A percentile compares a stretch with the other conserved stretches of the same genome.
These are phyloP conservation scores for Geosmithia putterillii DNA, from an alignment of 2,329 filamentous ascomycete genomes.

Conservation along the genomic window DNA sequence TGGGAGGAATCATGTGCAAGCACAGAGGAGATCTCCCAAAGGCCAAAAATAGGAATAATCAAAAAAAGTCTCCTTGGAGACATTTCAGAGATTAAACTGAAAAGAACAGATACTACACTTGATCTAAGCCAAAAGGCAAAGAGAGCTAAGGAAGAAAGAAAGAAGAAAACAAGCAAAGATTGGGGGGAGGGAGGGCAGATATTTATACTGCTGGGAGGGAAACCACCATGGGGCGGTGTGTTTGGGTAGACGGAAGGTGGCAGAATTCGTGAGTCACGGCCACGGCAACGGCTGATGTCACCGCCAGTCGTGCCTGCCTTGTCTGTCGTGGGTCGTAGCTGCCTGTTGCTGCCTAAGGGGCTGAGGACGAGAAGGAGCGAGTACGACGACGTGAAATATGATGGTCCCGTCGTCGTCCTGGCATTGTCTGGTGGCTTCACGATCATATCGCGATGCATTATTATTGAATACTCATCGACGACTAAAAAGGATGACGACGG, in stretches of 20 bases:
- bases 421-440: no score
- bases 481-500: no score
- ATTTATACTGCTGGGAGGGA: conserved; percentile 10
- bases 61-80: conserved; percentile 53
- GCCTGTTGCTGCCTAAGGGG: background rate
- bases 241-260: background rate
- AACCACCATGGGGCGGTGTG: background rate
- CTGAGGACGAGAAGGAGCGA: background rate
- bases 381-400: background rate
- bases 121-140: conserved; percentile 64
- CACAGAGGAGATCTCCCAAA: conserved; percentile 21
- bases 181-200: background rate
- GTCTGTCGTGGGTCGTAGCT: no score
- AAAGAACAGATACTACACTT: conserved; percentile 96
- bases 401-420: no score
- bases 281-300: no score
- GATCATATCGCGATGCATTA: no score
- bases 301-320: no score
- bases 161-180: conserved; percentile 12
- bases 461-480: no score
- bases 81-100: conserved; percentile 93
- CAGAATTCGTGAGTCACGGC: background rate
- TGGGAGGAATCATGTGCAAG: conserved; percentile 25
- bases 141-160: conserved; percentile 26
- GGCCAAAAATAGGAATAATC: conserved; percentile 63